phyloP scores from a whole-genome alignment of 2,329 filamentous ascomycete genomes.

The Penicillium sp. region DNA sequence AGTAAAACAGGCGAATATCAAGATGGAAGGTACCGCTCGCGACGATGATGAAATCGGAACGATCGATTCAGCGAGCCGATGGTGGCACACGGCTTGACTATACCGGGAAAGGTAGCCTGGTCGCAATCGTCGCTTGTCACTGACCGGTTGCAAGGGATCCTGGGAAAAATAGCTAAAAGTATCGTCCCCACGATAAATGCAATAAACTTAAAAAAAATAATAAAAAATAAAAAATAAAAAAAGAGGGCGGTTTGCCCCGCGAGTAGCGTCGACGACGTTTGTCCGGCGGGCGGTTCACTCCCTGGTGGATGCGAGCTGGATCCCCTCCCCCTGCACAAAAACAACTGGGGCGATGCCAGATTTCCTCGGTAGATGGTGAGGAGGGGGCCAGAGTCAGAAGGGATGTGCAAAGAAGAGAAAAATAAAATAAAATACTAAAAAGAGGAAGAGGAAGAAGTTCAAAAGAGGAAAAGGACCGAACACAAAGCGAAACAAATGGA shows the following conservation, averaged over 20 bases:
- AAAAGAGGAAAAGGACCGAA: conserved; percentile 14
- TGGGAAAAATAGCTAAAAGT: conserved; percentile 25
- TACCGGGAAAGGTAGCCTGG: conserved; percentile 25
- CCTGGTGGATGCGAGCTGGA: conserved; percentile 8
- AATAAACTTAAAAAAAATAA: conserved; percentile 20
- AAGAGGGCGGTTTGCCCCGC: conserved; percentile 11
- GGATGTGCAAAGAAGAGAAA: neutral
- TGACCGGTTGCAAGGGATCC: conserved; percentile 28
- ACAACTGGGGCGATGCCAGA: conserved; percentile 1
- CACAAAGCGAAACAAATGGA: conserved; percentile 2
- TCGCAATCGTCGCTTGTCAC: conserved; percentile 26
- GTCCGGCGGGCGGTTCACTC: conserved; percentile 1
- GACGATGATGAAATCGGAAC: conserved; percentile 14
- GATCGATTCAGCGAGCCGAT: conserved; percentile 16
- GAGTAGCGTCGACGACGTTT: conserved; percentile 5
- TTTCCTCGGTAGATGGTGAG: conserved; percentile 1
- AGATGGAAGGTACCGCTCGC: neutral
- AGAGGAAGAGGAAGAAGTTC: conserved; percentile 8
- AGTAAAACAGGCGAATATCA: neutral
- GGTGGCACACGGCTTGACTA: conserved; percentile 24
- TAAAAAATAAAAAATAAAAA: too few relatives aligned
- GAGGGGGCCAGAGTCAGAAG: neutral
- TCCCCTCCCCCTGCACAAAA: conserved; percentile 9
- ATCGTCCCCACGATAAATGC: conserved; percentile 31
- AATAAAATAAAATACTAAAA: conserved; percentile 8